phyloP scores from a whole-genome alignment of 1,284 basidiomycete species.

The Wallemia ichthyophaga region DNA sequence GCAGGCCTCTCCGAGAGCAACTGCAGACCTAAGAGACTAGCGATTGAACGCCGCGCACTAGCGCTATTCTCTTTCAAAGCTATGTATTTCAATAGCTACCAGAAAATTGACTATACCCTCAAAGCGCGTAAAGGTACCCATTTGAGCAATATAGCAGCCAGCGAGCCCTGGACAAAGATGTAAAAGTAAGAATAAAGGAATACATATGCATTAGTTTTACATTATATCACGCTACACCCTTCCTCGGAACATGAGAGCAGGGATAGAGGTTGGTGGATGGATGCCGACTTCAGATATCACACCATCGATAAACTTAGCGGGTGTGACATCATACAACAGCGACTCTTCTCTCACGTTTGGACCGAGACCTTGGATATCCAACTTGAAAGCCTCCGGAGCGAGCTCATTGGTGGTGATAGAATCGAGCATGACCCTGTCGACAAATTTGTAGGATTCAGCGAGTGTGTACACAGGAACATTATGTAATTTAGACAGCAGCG shows the following conservation, averaged over 20 bases:
- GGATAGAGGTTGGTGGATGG: slow-evolving; percentile 1
- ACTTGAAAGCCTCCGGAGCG: slow-evolving; percentile 12
- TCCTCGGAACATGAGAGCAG: background rate
- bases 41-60: too few species aligned
- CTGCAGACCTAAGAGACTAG: too few species aligned
- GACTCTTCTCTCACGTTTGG: slow-evolving; percentile 39
- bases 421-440: slow-evolving; percentile 72
- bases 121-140: too few species aligned
- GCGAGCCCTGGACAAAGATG: too few species aligned
- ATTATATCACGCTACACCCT: background rate
- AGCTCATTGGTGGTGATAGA: slow-evolving; percentile 88
- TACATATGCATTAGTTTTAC: background rate
- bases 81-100: too few species aligned
- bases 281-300: slow-evolving; percentile 59
- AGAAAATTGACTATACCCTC: too few species aligned
- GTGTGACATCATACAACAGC: slow-evolving; percentile 71
- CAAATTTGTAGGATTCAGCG: slow-evolving; percentile 96
- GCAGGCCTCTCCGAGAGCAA: too few species aligned
- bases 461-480: slow-evolving; percentile 82
- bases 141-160: too few species aligned
- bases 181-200: too few species aligned
- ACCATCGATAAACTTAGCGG: slow-evolving; percentile 64
- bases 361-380: slow-evolving; percentile 10
- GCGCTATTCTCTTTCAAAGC: too few species aligned
- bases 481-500: slow-evolving; percentile 74